phyloP scores from a whole-genome alignment of 2,329 filamentous ascomycete species.

The Elsinoe ampelina region DNA sequence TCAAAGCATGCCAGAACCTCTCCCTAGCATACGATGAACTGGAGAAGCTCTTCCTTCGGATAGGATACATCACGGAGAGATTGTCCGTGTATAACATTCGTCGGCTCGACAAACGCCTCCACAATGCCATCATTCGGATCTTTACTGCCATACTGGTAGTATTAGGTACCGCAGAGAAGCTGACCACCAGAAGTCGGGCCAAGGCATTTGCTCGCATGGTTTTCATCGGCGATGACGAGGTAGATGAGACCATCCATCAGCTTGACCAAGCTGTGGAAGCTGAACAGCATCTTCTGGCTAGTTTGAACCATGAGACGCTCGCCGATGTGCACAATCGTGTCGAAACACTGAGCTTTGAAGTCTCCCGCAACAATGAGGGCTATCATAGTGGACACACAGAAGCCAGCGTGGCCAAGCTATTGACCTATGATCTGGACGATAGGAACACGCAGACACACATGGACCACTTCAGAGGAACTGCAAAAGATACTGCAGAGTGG shows the following conservation, averaged over 20 bases:
- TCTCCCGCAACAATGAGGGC: not conserved
- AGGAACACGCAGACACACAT: not conserved
- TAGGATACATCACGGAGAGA: not conserved
- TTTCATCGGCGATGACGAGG: not conserved
- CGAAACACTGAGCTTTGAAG: not conserved
- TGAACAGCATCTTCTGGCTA: not conserved
- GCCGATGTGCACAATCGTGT: not conserved
- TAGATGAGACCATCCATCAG: not conserved
- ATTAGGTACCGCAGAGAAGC: not conserved
- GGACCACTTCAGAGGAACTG: not conserved
- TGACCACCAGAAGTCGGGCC: not conserved
- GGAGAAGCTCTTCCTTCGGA: not conserved
- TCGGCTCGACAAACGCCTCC: not conserved
- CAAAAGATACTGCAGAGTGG: not conserved
- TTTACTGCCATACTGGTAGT: not conserved
- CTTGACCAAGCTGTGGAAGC: not conserved
- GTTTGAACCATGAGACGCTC: not conserved
- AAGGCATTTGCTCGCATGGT: not conserved
- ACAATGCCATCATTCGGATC: not conserved
- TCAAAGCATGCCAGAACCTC: not conserved
- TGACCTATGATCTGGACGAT: not conserved
- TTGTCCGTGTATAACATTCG: not conserved
- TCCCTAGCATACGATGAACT: not conserved
- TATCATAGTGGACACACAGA: not conserved
- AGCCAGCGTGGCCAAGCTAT: not conserved